Base-by-base conservation (phyloP, 148 eudicot genomes). In the Fallopia convolvulus region DNA sequence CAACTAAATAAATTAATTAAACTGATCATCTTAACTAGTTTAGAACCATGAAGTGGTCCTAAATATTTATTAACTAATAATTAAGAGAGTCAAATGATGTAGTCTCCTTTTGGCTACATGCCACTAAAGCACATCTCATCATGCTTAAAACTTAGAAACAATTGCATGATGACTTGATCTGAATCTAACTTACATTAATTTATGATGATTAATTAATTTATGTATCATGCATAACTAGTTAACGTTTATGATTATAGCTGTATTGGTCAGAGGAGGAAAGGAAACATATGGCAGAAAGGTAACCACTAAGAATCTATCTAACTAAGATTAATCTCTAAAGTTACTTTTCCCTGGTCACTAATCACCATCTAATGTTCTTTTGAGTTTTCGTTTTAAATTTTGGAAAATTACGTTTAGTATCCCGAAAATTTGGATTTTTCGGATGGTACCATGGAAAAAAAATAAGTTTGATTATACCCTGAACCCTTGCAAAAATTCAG, bases 111-210 rank as follows among this genome's bases (percentile, higher is more conserved):
- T 68, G 72, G 72, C 72, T 68, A 68, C 72, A 68, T 68, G 72
- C 72, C 72, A 68, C 72, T 68, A 68, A 68, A 68, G 72, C 72
- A 68, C 72, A 68, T 68, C 72, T 68, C 72, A 68, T 68, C 33
- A 68, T 68, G 72, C 44, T 14, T 39, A 68, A 61, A 33, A 68
- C 46, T 68, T 68, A 68, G 21, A 68, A 68, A 14, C 72, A 68
- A 68, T 42, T 33, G 40, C 72, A 68, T 68, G 8, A 39, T 68
- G 42, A 68, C 44, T 68, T 68, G 72, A 68, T 68, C 72, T 68
- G 72, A 68, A 68, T 68, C 72, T 26, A 26, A 39, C 21, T 39
- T 68, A 68, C 46, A 68, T 33, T 68, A 5, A 30, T 32, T 32
- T 30, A 65, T 30, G 41, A n/a, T 65, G 8, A 30, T 30, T 65